These are phyloP conservation scores for Panaeolus papilionaceus DNA, from an alignment of 768 basidiomycete species.

Conservation along the genomic window DNA sequence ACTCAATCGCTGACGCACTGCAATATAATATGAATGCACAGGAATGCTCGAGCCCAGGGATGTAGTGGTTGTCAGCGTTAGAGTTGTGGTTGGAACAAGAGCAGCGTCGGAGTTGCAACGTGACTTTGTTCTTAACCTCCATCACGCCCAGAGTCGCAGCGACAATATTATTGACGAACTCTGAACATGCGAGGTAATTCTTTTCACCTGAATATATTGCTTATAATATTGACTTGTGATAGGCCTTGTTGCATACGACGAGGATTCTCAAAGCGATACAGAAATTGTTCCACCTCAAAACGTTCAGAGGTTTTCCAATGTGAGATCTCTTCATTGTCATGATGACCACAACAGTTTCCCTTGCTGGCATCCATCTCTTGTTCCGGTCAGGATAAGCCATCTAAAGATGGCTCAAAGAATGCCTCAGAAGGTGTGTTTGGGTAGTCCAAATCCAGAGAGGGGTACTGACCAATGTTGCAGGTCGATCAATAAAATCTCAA, in stretches of 20 bases:
- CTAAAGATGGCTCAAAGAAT: constrained; percentile 43
- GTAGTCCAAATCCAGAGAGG: constrained; percentile 20
- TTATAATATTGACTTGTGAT: background rate
- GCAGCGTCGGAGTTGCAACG: constrained; percentile 11
- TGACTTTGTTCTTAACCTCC: constrained; percentile 5
- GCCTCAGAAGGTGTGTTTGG: constrained; percentile 49
- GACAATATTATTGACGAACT: background rate
- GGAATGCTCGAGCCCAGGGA: too few species aligned
- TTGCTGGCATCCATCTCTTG: constrained; percentile 64
- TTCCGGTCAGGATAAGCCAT: constrained; percentile 66
- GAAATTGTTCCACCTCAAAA: constrained; percentile 48
- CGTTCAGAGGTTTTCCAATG: constrained; percentile 50
- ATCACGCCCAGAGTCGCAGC: background rate
- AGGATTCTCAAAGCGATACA: constrained; percentile 65
- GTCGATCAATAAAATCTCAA: constrained; percentile 55
- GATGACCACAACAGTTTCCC: constrained; percentile 58
- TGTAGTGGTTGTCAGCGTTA: too few species aligned
- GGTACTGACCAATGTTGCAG: constrained; percentile 29
- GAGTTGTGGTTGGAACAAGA: background rate
- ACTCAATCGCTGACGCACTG: too few species aligned
- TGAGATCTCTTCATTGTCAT: constrained; percentile 59
- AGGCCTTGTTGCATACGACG: constrained; percentile 72
- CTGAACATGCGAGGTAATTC: constrained; percentile 8
- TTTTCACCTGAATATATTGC: too few species aligned
- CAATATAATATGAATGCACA: too few species aligned